phyloP scores from a whole-genome alignment of 2,329 filamentous ascomycete genomes.

The Whalleya microplaca region DNA sequence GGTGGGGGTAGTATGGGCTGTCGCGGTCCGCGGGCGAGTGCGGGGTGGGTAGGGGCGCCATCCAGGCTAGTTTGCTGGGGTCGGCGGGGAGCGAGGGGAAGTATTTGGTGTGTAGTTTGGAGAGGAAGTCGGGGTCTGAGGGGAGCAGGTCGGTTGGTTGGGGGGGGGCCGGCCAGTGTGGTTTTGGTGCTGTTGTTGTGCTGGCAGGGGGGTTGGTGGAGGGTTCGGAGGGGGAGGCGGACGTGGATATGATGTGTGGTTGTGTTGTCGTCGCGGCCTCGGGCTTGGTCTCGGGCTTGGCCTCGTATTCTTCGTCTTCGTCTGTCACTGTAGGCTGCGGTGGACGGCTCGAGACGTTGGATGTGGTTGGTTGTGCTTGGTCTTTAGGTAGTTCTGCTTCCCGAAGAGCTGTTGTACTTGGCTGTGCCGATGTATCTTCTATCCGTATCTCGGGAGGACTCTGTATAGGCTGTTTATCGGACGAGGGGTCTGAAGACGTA shows the following conservation, averaged over 20 bases:
- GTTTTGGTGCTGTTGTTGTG: conserved; percentile 31
- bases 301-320: conserved; percentile 17
- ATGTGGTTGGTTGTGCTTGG: background rate
- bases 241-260: conserved; percentile 13
- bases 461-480: conserved; percentile 6
- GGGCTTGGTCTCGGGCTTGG: conserved; percentile 3
- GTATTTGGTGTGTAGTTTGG: conserved; percentile 87
- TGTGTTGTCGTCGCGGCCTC: conserved; percentile 3
- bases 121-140: conserved; percentile 78
- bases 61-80: conserved; percentile 87
- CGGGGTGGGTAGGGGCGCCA: conserved; percentile 71
- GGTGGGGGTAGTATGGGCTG: conserved; percentile 81
- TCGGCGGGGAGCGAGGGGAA: conserved; percentile 87
- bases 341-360: conserved; percentile 6
- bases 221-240: conserved; percentile 18
- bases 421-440: conserved; percentile 27
- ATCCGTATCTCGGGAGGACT: conserved; percentile 26
- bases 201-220: conserved; percentile 11
- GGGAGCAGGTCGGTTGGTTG: conserved; percentile 77
- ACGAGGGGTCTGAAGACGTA: conserved; percentile 10
- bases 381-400: conserved; percentile 1
- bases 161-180: conserved; percentile 65
- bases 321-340: conserved; percentile 21
- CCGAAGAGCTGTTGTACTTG: conserved; percentile 1
- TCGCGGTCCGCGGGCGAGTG: conserved; percentile 67